Evolutionary conservation across 768 basidiomycete species (phyloP).

Genomic region (Auriscalpium microsporum): DNA sequence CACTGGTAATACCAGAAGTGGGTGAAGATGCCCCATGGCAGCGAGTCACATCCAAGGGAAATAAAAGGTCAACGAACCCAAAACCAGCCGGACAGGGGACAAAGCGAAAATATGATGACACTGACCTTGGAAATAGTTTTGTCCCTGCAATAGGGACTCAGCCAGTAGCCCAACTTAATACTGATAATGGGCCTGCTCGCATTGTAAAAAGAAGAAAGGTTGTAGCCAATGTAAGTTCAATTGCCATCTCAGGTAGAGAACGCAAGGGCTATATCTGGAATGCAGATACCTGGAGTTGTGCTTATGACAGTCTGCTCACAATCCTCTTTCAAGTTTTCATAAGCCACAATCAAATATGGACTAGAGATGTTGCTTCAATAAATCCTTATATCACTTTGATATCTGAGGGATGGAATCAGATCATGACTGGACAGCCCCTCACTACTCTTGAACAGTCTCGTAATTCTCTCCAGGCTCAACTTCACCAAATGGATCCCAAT

Average conservation of each 20-base stretch:
- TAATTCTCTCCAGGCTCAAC: not conserved
- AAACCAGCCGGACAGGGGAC: no score
- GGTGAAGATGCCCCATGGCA: not conserved
- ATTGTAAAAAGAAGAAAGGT: not conserved
- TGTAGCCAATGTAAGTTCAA: not conserved
- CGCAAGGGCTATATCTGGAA: not conserved
- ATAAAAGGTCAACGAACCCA: no score
- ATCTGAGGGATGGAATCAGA: not conserved
- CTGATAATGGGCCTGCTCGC: not conserved
- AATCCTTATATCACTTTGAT: not conserved
- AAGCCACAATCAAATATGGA: not conserved
- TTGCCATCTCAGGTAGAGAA: no score
- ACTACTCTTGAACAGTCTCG: not conserved
- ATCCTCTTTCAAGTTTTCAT: not conserved
- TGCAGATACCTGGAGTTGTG: conserved; percentile 1
- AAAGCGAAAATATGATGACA: not conserved
- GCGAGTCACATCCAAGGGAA: not conserved
- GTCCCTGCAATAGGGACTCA: not conserved
- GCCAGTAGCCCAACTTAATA: not conserved
- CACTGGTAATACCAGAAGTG: not conserved
- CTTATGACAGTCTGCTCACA: conserved; percentile 3
- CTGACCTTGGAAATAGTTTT: not conserved
- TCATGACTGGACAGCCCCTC: no score
- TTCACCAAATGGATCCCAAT: not conserved
- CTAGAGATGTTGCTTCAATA: not conserved